A percentile compares a stretch with the other conserved stretches of the same genome.
These are phyloP conservation scores for Aspergillus sp. DNA, from an alignment of 2,329 filamentous ascomycete species.

Conservation along the genomic window DNA sequence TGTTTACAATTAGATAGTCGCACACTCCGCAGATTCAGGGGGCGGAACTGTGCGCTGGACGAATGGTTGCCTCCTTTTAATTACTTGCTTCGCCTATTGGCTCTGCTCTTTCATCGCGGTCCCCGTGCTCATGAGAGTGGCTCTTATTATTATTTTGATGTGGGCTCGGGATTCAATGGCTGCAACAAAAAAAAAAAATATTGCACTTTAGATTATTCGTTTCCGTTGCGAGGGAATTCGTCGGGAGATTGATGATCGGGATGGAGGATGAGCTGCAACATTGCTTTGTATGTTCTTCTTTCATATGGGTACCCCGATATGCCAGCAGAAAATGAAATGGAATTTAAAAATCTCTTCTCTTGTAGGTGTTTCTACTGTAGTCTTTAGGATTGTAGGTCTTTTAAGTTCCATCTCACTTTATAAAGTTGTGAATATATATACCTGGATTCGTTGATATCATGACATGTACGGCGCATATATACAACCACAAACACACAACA, in stretches of 20 bases:
- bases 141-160: not conserved
- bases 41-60: constrained; percentile 40
- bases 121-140: not conserved
- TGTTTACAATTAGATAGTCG: constrained; percentile 37
- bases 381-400: no score
- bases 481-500: not conserved
- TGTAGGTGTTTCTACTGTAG: no score
- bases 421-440: no score
- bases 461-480: not conserved
- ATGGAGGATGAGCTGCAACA: constrained; percentile 12
- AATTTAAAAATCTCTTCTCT: no score
- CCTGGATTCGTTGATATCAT: no score
- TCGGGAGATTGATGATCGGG: constrained; percentile 7
- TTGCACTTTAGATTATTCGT: constrained; percentile 9
- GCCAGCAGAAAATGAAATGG: not conserved
- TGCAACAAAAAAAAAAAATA: constrained; percentile 23
- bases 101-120: not conserved
- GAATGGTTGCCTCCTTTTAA: constrained; percentile 37
- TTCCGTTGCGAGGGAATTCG: not conserved
- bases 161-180: not conserved
- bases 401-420: no score
- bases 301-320: not conserved
- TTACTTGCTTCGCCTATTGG: constrained; percentile 19
- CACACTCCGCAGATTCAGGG: constrained; percentile 31
- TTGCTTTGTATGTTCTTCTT: not conserved